Conservation (phyloP, 352 stramenopile species). For the Thraustotheca clavata region DNA sequence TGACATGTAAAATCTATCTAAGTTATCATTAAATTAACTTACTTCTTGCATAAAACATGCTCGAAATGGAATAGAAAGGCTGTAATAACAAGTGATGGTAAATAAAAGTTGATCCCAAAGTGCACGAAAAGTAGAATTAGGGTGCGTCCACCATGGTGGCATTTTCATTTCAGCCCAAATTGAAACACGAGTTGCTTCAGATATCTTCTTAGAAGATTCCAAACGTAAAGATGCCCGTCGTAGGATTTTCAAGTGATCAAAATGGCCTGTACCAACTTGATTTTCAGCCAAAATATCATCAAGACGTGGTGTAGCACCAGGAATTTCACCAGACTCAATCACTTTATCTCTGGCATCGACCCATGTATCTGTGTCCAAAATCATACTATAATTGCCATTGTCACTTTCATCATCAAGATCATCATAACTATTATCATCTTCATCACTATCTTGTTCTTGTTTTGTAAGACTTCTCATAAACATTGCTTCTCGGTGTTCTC, state of each 20-base stretch:
- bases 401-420: slow-evolving; percentile 1
- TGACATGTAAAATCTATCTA: background rate
- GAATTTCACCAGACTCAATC: background rate
- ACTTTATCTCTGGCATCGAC: background rate
- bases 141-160: slow-evolving; percentile 9
- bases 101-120: slow-evolving; percentile 10
- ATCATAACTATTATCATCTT: background rate
- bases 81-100: slow-evolving; percentile 1
- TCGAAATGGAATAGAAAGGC: slow-evolving; percentile 1
- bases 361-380: background rate
- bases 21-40: background rate
- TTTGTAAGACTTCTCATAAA: background rate
- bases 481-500: background rate
- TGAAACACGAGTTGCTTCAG: background rate
- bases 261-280: background rate
- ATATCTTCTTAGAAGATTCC: background rate
- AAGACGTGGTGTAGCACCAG: background rate
- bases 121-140: slow-evolving; percentile 1
- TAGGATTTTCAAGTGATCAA: slow-evolving; percentile 12
- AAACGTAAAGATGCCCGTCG: background rate
- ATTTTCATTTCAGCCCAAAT: slow-evolving; percentile 16
- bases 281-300: background rate
- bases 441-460: background rate
- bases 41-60: slow-evolving; percentile 5
- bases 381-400: background rate